Evolutionary conservation across 2,329 filamentous ascomycete species (phyloP), one percentile per base, ranked within the genome.

Genomic region (Aschersonia sp.): DNA sequence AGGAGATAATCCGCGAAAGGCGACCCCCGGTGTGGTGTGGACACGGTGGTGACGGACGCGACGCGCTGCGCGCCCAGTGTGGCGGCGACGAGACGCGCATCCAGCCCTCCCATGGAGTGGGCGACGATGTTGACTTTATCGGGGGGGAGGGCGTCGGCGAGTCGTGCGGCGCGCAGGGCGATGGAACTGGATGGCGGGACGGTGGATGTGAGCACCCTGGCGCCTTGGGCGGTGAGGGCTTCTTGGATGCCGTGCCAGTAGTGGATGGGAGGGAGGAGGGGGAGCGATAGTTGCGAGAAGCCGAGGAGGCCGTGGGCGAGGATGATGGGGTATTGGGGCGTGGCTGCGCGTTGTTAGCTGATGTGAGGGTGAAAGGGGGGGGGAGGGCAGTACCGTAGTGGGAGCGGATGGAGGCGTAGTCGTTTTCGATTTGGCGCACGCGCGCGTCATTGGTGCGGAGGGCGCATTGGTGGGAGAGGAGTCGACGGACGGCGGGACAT

Each of bases 71-170:
- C 28, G 77, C 64, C 41, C 28, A 12, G 35, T 12, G 35, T 29
- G 44, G 9, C 30, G 29, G 6, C 30, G 44, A 20, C 44, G 44
- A 20, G 28, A 32, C 80, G 69, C 7, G 78, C 74, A 58, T 83
- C 80, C 3, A 84, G 67, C 2, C 80, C 79, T 45, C 80, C 78
- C 78, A 82, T 82, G 54, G 72, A 77, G 64, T 89, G 84, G 41
- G 78, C 78, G 28, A 89, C 72, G 50, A 95, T 85, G 59, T 86
- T 87, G 53, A 95, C 86, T 3, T 40, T 40, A 30, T 35, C 46
- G 32, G 62, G 56, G 45, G 68, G 44, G 47, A 83, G 80, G 52
- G 75, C 70, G 52, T 65, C 57, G 32, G 71, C 70, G n/a, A 84
- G 70, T 54, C 71, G 71, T 50, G 71, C 69, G 30, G 80, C 79